phyloP scores from a whole-genome alignment of 257 asterid species.

The Solanum ahanhuiri region DNA sequence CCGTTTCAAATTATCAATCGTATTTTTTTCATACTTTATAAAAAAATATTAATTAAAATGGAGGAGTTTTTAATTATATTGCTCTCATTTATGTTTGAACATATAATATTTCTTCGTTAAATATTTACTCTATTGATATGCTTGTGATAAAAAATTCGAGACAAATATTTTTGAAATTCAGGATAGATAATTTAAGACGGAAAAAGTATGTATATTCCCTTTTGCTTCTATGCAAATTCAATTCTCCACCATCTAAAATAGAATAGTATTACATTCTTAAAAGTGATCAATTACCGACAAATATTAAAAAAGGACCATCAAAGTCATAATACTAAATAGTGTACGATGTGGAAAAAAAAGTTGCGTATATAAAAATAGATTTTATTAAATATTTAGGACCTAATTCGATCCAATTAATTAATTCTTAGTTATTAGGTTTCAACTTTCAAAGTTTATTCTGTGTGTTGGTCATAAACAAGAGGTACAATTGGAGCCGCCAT shows the following conservation, averaged over 20 bases:
- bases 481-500: not conserved
- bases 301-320: not conserved
- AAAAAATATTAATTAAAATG: not conserved
- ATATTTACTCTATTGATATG: not conserved
- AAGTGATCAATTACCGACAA: not conserved
- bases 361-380: not conserved
- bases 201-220: not conserved
- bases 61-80: not conserved
- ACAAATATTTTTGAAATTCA: not conserved
- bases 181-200: rapidly evolving
- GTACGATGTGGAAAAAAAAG: not conserved
- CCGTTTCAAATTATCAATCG: not conserved
- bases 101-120: not conserved
- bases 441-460: not conserved
- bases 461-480: not conserved
- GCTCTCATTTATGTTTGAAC: not conserved
- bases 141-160: not conserved
- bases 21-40: not conserved
- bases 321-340: too few relatives aligned
- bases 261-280: not conserved
- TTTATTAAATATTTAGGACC: not conserved
- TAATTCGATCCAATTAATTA: not conserved
- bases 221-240: not conserved
- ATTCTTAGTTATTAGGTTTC: not conserved
- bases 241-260: not conserved